Base-by-base conservation (phyloP, 352 stramenopile genomes). In the Phytophthora melonis region DNA sequence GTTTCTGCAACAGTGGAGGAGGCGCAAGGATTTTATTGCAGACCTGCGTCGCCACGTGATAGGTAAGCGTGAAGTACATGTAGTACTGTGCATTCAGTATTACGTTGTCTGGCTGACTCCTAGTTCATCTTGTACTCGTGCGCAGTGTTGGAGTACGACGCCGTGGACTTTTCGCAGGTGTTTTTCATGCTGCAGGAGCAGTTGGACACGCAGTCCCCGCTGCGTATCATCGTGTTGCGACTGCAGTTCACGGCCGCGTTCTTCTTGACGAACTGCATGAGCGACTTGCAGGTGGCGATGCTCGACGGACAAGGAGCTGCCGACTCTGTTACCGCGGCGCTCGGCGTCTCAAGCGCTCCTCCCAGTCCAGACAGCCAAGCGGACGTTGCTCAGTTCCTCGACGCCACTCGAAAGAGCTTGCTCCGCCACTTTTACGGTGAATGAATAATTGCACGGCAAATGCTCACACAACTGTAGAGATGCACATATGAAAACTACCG, bases 161-260 rank as follows among this genome's bases (percentile, higher is more conserved):
- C 79, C 5, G 65, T 87, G 43, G 81, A 86, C 19, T 88, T 86
- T 54, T 80, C 77, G n/a, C 74, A 78, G 5, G 72, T 78, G 21
- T 75, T 83, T 74, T 87, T 88, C 67, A 80, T 87, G 71, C 45
- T 86, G 5, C 81, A 88, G 55, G 81, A 88, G 61, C 81, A 88
- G 55, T 67, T 70, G 27, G 67, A 83, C 36, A 58, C 55, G 41
- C 50, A 65, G 41, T 70, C 77, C 9, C 66, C 79, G 21, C 70
- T 88, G 47, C 77, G 69, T 19, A 84, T 88, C 18, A 53, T 85
- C 55, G 55, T 88, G 18, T 68, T 88, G 14, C 66, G 32, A 18
- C 58, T 88, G 21, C 56, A 69, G n/a, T 88, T 88, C 63, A 72
- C 81, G 2, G 60, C 68, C 7, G 74, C 65, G 9, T 87, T 75